phyloP scores from a whole-genome alignment of 2,329 filamentous ascomycete species.

The Stachybotrys elegans region DNA sequence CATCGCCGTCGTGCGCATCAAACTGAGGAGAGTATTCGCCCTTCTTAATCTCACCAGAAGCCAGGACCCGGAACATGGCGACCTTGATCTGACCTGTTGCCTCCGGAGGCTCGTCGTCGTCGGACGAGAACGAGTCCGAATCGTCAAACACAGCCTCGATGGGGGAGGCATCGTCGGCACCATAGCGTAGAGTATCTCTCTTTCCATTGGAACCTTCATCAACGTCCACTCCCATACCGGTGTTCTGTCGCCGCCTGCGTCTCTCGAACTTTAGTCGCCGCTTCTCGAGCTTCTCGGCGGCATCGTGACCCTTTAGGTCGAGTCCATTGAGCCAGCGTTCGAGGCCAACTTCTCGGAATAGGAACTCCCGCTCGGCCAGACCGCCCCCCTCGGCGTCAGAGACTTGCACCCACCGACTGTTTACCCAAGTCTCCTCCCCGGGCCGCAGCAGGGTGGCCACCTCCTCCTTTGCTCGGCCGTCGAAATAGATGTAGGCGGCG shows the following conservation, averaged over 20 bases:
- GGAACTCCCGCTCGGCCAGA: slow-evolving; percentile 89
- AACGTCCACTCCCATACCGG: slow-evolving; percentile 24
- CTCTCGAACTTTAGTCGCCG: slow-evolving; percentile 75
- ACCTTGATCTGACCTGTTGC: slow-evolving; percentile 98
- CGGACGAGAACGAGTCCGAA: slow-evolving; percentile 70
- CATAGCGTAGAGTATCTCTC: slow-evolving; percentile 69
- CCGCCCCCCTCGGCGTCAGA: slow-evolving; percentile 88
- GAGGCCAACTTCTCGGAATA: slow-evolving; percentile 93
- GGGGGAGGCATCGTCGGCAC: slow-evolving; percentile 67
- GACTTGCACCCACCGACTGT: slow-evolving; percentile 94
- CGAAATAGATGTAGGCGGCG: slow-evolving; percentile 98
- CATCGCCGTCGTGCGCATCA: slow-evolving; percentile 92
- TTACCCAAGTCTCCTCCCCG: slow-evolving; percentile 98
- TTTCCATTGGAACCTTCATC: slow-evolving; percentile 38
- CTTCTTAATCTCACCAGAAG: slow-evolving; percentile 94
- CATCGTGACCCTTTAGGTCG: slow-evolving; percentile 89
- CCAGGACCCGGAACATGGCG: slow-evolving; percentile 89
- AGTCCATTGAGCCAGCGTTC: slow-evolving; percentile 96
- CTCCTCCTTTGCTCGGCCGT: slow-evolving; percentile 91
- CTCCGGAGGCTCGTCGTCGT: slow-evolving; percentile 87
- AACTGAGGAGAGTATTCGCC: slow-evolving; percentile 98
- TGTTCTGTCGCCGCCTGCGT: slow-evolving; percentile 60
- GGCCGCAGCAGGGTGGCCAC: slow-evolving; percentile 88
- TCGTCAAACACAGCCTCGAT: slow-evolving; percentile 65
- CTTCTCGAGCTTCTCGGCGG: slow-evolving; percentile 83